Evolutionary conservation across 1,284 basidiomycete genomes (phyloP), one percentile per base, ranked within the genome.

Genomic region (Ceratorhiza oryzae-sativae): DNA sequence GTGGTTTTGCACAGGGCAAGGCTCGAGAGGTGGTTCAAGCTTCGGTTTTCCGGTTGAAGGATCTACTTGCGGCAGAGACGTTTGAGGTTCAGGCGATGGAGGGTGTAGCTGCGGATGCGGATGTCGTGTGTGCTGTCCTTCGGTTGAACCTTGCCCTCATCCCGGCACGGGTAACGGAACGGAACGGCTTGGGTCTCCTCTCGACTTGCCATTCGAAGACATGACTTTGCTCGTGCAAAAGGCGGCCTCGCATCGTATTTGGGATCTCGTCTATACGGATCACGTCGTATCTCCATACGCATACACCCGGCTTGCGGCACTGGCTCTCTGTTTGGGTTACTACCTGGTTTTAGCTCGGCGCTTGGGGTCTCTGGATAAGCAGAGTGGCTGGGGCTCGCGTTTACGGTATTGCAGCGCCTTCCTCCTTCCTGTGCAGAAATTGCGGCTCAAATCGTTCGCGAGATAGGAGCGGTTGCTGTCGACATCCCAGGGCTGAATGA

Each of bases 401-500:
- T 89, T 32, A 80, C 85, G 0, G 83, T 90, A 39, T 75, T 91
- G 0, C 75, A 81, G 15, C 80, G 85, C 18, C 79, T 90, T 25
- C 80, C 87, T 20, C 89, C 89, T 0, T 90, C 91, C 20, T 89
- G 92, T 75, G 91, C 92, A 76, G 84, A 85, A 1, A 77, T 78
- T 53, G 86, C 84, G 0, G 76, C 80, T 9, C 76, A 79, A 10
- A 76, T 86, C 12, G 73, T 86, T 12, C 77, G 81, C 12, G 80
- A 82, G 18, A 71, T 88, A 25, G 84, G 80, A 0, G 76, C 79
- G 3, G 80, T 81, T 12, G 86, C 85, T 82, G 77, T 83, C 65
- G 73, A 76, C 15, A 75, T 80, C 8, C 79, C 79, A 0, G 81
- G 80, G 4, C 80, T 84, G 73, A 70, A 76, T 25, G 78, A 82